These are phyloP conservation scores for Viridothelium virens DNA, from an alignment of 495 filamentous ascomycete genomes.

Conservation along the genomic window DNA sequence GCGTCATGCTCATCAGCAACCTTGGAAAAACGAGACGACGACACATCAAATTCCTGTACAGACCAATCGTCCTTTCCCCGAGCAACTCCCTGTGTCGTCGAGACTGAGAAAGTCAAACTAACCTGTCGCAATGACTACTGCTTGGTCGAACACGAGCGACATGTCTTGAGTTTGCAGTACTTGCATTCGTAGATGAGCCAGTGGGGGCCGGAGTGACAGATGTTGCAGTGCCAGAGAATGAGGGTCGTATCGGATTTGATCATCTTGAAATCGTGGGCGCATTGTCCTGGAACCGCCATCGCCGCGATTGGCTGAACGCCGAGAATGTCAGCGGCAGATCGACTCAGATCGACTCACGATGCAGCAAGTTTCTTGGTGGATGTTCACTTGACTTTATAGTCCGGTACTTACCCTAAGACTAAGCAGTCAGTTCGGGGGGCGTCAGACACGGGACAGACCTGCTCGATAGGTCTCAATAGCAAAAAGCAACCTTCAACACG, in stretches of 20 bases:
- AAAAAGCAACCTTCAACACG: conserved; percentile 5
- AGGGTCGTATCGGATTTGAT: conserved; percentile 70
- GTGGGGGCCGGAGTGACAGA: conserved; percentile 70
- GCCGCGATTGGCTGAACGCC: conserved; percentile 11
- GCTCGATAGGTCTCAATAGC: not conserved
- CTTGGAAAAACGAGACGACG: not conserved
- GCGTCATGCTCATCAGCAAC: conserved; percentile 7
- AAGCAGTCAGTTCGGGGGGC: not conserved
- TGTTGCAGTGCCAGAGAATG: conserved; percentile 68
- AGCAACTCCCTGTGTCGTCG: not conserved
- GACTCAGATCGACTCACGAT: not conserved
- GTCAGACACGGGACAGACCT: conserved; percentile 7
- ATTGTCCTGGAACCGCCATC: conserved; percentile 59
- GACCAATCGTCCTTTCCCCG: not conserved
- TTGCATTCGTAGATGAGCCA: conserved; percentile 77
- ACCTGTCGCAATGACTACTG: not conserved
- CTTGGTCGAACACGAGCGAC: conserved; percentile 56
- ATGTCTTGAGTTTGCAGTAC: conserved; percentile 70
- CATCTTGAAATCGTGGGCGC: conserved; percentile 64
- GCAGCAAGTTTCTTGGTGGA: not conserved
- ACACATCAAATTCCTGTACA: too few relatives aligned
- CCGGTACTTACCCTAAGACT: not conserved
- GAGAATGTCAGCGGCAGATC: not conserved
- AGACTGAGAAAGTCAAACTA: not conserved
- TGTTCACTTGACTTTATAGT: conserved; percentile 9